A percentile compares a stretch with the other conserved stretches of the same genome.
These are phyloP conservation scores for Arachnopeziza araneosa DNA, from an alignment of 2,329 filamentous ascomycete species.

Conservation along the genomic window DNA sequence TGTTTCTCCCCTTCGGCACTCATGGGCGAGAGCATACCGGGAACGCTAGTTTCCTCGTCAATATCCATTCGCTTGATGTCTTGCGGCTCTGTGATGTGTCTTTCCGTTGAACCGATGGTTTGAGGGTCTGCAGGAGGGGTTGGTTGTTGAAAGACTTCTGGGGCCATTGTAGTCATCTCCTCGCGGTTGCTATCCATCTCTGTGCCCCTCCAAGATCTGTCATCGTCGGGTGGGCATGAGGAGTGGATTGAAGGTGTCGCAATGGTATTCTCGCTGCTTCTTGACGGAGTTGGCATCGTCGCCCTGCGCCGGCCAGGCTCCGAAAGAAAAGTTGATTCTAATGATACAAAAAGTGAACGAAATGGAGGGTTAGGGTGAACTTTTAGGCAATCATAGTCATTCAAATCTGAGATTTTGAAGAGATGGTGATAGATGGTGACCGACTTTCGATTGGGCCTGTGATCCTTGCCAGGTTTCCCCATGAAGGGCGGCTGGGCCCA, in stretches of 20 bases:
- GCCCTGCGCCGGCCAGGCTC: conserved; percentile 28
- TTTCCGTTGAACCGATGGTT: conserved; percentile 24
- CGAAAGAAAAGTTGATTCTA: conserved; percentile 17
- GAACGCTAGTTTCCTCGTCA: conserved; percentile 32
- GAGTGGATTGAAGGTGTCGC: conserved; percentile 27
- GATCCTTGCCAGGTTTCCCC: conserved; percentile 2
- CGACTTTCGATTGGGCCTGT: conserved; percentile 5
- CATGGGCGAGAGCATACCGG: conserved; percentile 31
- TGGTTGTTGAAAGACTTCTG: conserved; percentile 27
- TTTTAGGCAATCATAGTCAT: conserved; percentile 23
- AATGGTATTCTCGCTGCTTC: conserved; percentile 21
- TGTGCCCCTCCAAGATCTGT: conserved; percentile 31
- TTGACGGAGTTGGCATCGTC: conserved; percentile 33
- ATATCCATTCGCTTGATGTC: conserved; percentile 37
- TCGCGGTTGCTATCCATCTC: conserved; percentile 30
- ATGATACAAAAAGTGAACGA: conserved; percentile 27
- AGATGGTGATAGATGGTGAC: conserved; percentile 12
- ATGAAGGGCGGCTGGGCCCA: not conserved
- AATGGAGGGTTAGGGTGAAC: conserved; percentile 12
- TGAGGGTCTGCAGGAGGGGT: conserved; percentile 25
- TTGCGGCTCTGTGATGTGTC: conserved; percentile 30
- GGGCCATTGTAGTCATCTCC: conserved; percentile 21
- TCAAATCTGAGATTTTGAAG: conserved; percentile 10
- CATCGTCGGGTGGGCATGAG: conserved; percentile 40
- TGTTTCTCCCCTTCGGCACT: conserved; percentile 34